Evolutionary conservation across 2,329 filamentous ascomycete species (phyloP), one percentile per base, ranked within the genome.

Genomic region (Colletotrichum tamarilloi): DNA sequence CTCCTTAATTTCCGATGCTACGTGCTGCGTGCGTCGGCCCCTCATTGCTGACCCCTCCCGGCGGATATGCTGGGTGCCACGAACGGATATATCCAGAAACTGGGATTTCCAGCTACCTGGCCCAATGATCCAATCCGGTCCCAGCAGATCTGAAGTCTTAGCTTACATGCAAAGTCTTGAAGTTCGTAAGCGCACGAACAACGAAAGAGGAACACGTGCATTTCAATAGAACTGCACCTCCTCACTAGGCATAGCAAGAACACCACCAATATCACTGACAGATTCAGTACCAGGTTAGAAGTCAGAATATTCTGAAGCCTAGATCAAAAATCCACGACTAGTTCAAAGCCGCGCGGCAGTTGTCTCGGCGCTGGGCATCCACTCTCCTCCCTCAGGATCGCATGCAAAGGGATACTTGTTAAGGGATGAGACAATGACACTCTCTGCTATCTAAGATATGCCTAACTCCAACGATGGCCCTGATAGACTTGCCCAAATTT

Each of bases 1-100:
- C 32, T 65, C 62, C 52, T 65, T 65, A 42, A 65, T 65, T 52
- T 65, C 62, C 24, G 49, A 42, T 32, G 52, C 22, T 16, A 56
- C n/a, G 53, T 28, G 42, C 14, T 22, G 30, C 28, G 5, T 63
- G 30, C 30, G 30, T 30, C 16, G n/a, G 32, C 55, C 55, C 57
- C n/a, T 42, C 57, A 11, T 0, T n/a, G 22, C 24, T n/a, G 19
- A 9, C 57, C 35, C 42, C 24, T 46, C 38, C 24, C 8, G 5
- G 22, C 59, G 38, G 59, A 62, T 49, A 9, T 49, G 42, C 42
- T 49, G 42, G 19, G 19, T 49, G 42, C 42, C 42, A n/a, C 19
- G 42, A n/a, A 49, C 19, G 42, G 16, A n/a, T 22, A 11, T 7
- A 49, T 49, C 19, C 19, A 49, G 42, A 49, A 49, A 49, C 42